Conservation (phyloP, 2,329 filamentous ascomycete genomes). For the Pseudogymnoascus sp. region DNA sequence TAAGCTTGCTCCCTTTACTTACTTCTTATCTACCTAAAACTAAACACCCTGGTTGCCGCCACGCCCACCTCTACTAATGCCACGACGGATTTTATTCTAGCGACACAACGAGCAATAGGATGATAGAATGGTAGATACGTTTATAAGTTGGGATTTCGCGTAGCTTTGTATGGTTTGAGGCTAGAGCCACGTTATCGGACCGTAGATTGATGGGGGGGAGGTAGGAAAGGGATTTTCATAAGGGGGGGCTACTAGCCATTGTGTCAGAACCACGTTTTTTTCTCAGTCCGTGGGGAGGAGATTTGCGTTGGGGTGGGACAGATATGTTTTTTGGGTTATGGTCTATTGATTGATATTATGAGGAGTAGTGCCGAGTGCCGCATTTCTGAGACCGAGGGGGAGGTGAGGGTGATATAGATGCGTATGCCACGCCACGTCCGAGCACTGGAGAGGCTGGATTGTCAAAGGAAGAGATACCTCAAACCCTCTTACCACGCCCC, state of each 20-base stretch:
- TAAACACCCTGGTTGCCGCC: too few species aligned
- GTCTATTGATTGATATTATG: background rate
- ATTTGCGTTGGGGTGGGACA: background rate
- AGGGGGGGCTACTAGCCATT: background rate
- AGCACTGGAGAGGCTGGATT: background rate
- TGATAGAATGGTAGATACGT: too few species aligned
- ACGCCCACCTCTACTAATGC: too few species aligned
- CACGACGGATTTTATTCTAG: too few species aligned
- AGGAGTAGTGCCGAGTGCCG: background rate
- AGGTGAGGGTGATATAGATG: background rate
- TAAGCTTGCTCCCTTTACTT: too few species aligned
- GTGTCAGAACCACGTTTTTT: background rate
- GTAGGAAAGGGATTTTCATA: background rate
- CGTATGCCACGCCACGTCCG: background rate
- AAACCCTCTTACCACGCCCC: background rate
- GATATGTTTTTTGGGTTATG: background rate
- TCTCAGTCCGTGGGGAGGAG: background rate
- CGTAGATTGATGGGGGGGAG: too few species aligned
- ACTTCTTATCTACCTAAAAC: too few species aligned
- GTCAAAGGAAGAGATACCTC: background rate
- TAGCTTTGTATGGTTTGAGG: too few species aligned
- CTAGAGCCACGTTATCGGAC: too few species aligned
- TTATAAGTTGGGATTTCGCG: too few species aligned
- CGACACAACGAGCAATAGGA: too few species aligned
- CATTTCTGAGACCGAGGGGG: background rate